Percentiles rank a stretch among this genome's conserved stretches.
These are phyloP conservation scores for Plenodomus tracheiphilus DNA, from an alignment of 2,329 filamentous ascomycete species.

Conservation along the genomic window DNA sequence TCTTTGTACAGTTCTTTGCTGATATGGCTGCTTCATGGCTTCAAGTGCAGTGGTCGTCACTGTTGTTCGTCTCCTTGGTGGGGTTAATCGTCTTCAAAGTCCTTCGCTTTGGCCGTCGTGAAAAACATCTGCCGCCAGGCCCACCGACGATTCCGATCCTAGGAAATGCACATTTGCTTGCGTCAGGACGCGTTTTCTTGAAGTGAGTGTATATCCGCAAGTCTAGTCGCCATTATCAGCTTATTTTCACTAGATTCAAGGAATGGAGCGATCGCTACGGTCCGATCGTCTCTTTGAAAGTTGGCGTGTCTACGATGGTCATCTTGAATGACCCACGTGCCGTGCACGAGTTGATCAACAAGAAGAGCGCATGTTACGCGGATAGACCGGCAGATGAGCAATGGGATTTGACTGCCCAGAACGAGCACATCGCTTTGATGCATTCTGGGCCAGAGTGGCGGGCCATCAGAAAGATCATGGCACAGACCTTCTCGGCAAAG, in stretches of 20 bases:
- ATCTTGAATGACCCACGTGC: conserved; percentile 20
- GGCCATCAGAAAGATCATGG: conserved; percentile 23
- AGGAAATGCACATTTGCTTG: conserved; percentile 27
- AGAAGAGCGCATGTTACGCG: conserved; percentile 20
- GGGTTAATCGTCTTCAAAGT: conserved; percentile 20
- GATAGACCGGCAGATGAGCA: conserved; percentile 5
- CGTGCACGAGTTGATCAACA: conserved; percentile 22
- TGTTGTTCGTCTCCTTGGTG: conserved; percentile 8
- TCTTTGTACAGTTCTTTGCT: too few relatives aligned
- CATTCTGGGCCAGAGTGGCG: conserved; percentile 17
- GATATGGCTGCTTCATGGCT: background rate
- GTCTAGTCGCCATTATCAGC: too few relatives aligned
- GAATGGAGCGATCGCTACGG: conserved; percentile 27
- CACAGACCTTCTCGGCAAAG: conserved; percentile 20
- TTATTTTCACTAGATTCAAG: conserved; percentile 14
- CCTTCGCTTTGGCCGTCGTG: conserved; percentile 8
- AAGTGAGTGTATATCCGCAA: background rate
- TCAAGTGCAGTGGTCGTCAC: conserved; percentile 5
- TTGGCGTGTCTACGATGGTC: conserved; percentile 22
- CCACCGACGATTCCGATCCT: conserved; percentile 31
- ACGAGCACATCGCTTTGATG: conserved; percentile 26
- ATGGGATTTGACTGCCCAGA: conserved; percentile 10
- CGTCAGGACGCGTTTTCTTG: background rate
- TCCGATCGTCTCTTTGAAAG: conserved; percentile 20
- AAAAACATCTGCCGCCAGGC: conserved; percentile 30